phyloP scores from a whole-genome alignment of 148 eudicot genomes.

The Cornus florida region DNA sequence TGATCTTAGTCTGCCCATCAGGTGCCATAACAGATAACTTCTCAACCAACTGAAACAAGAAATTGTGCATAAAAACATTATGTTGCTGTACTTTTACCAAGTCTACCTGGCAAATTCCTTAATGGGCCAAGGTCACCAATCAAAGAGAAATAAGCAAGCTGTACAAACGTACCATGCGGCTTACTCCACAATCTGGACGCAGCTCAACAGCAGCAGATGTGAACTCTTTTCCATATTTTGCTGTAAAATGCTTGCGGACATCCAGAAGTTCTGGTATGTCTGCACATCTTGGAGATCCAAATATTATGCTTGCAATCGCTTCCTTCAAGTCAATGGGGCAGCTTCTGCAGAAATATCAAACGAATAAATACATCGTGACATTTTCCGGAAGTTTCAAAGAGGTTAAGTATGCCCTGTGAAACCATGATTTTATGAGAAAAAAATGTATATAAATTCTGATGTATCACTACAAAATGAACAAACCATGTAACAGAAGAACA shows the following conservation, averaged over 20 bases:
- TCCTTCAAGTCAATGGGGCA: conserved; percentile 96
- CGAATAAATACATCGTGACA: conserved; percentile 6
- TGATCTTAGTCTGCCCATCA: conserved; percentile 78
- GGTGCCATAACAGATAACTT: conserved; percentile 86
- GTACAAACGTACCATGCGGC: conserved; percentile 62
- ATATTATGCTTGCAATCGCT: conserved; percentile 80
- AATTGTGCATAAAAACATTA: neutral
- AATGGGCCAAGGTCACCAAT: conserved; percentile 6
- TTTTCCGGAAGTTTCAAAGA: neutral
- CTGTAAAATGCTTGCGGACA: conserved; percentile 71
- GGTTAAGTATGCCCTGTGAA: neutral
- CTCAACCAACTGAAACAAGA: conserved; percentile 73
- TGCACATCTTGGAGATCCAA: conserved; percentile 96
- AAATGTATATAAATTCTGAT: neutral
- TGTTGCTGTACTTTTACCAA: neutral
- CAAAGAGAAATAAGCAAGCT: conserved; percentile 3
- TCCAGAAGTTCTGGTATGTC: conserved; percentile 87
- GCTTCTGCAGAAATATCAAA: conserved; percentile 39
- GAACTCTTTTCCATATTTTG: conserved; percentile 94
- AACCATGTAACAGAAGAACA: neutral
- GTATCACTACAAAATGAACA: neutral
- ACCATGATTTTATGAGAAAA: neutral
- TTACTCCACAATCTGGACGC: conserved; percentile 85
- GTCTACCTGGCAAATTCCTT: neutral
- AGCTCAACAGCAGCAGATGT: conserved; percentile 70